Percentiles rank a stretch among this genome's conserved stretches.
Evolutionary conservation across 352 stramenopile species (phyloP).

Genomic region (Phytophthora fragariae): DNA sequence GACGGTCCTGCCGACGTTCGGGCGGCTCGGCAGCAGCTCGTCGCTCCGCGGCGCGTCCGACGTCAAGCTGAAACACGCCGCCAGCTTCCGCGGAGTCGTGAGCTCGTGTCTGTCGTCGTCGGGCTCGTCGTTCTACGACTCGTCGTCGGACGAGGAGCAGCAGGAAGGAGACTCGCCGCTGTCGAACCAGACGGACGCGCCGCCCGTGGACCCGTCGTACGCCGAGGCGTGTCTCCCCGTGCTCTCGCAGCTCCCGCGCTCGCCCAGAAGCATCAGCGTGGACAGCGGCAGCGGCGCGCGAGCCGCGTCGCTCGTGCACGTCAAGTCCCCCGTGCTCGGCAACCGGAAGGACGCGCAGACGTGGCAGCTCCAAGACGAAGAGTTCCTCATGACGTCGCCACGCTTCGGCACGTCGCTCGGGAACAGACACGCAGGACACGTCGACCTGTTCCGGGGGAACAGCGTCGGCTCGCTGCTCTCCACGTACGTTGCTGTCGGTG

Average conservation of each 20-base stretch:
- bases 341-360: constrained; percentile 71
- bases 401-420: constrained; percentile 49
- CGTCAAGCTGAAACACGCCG: constrained; percentile 35
- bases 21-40: constrained; percentile 37
- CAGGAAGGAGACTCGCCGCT: constrained; percentile 24
- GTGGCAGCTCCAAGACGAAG: constrained; percentile 76
- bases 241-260: constrained; percentile 52
- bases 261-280: constrained; percentile 53
- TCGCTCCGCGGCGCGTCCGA: constrained; percentile 21
- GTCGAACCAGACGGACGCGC: constrained; percentile 27
- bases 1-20: constrained; percentile 38
- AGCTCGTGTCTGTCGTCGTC: constrained; percentile 61
- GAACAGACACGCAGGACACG: constrained; percentile 28
- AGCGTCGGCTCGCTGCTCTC: constrained; percentile 39
- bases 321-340: constrained; percentile 67
- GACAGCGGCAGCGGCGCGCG: constrained; percentile 46
- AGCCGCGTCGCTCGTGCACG: constrained; percentile 40
- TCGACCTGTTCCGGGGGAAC: constrained; percentile 42
- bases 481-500: constrained; percentile 33
- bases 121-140: constrained; percentile 63
- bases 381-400: constrained; percentile 67
- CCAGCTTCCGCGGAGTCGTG: constrained; percentile 57
- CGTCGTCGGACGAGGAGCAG: constrained; percentile 56
- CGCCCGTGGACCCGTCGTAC: constrained; percentile 50
- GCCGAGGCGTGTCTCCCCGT: constrained; percentile 55